Evolutionary conservation across 257 asterid species (phyloP).

Genomic region (Linaria vulgaris): DNA sequence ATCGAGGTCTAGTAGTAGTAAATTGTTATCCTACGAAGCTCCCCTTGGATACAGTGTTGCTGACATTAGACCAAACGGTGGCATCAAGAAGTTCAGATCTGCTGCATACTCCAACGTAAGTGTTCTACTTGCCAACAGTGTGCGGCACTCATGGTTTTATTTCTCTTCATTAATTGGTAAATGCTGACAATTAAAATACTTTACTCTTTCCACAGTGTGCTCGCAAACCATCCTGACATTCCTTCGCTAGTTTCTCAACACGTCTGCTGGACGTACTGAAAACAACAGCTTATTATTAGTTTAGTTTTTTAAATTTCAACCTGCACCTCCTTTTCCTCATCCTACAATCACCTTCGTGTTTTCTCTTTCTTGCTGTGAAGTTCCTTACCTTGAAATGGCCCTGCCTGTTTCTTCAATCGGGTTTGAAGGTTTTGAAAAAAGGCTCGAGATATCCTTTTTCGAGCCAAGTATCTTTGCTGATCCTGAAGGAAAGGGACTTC

Average conservation of each 20-base stretch:
- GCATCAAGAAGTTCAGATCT: conserved; percentile 47
- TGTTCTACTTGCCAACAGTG: background rate
- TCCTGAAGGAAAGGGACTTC: conserved; percentile 40
- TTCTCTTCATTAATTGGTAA: background rate
- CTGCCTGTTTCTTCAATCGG: conserved; percentile 36
- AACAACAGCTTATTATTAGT: background rate
- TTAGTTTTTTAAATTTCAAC: conserved; percentile 9
- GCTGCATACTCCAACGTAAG: conserved; percentile 54
- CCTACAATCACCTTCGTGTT: conserved; percentile 12
- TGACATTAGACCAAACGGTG: conserved; percentile 45
- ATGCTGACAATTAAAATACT: conserved; percentile 2
- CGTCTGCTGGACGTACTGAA: conserved; percentile 13
- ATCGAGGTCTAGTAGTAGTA: conserved; percentile 40
- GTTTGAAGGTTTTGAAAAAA: conserved; percentile 43
- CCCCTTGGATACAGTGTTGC: conserved; percentile 44
- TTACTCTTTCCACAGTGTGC: conserved; percentile 29
- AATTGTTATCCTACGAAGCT: conserved; percentile 35
- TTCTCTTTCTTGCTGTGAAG: background rate
- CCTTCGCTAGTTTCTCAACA: conserved; percentile 9
- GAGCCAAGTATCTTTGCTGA: conserved; percentile 37
- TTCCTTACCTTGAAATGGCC: conserved; percentile 26
- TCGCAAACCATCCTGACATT: conserved; percentile 42
- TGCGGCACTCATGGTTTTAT: background rate
- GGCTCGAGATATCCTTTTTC: conserved; percentile 42
- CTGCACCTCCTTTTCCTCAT: conserved; percentile 21